Evolutionary conservation across 768 basidiomycete genomes (phyloP), one percentile per base, ranked within the genome.

Genomic region (Tephrocybe rancida): DNA sequence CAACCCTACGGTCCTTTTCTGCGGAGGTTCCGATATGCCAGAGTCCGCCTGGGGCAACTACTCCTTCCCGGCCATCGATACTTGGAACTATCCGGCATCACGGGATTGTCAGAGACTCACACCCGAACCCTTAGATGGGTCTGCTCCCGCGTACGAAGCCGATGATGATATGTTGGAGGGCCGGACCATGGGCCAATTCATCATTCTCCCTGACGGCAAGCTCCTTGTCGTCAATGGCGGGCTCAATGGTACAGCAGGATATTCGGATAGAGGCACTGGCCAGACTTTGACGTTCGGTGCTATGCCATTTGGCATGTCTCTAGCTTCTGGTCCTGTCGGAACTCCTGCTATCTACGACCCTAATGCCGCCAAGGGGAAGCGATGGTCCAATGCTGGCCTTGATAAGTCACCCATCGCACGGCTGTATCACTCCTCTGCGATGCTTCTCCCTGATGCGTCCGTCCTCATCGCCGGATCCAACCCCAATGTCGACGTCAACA

Each of bases 401-500:
- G 64, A 66, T 5, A 75, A 82, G 0, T 85, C 88, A 0, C 76
- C 59, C 13, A 87, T 95, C 54, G 77, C 94, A 41, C 80, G 95
- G 49, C 70, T 98, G 64, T 98, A 98, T 71, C 96, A 98, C 72
- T 96, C 94, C 0, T 82, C 84, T 0, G 95, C 93, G 8, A 80
- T 95, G n/a, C 81, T 98, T 22, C 83, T 98, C 14, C 88, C 93
- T 8, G 94, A 90, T 55, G 91, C 83, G 1, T 90, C 90, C 2
- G 86, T 98, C 32, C 69, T 97, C 44, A 81, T 96, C 59, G 92
- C 92, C 26, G 96, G 96, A 6, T 93, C 92, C 27, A 98, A 98
- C 73, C 95, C 95, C 1, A 95, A 95, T 64, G 77, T 89, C 29
- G 95, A 98, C 61, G 87, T 88, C 55, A 86, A 88, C 61, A 55